Percentiles rank a stretch among this genome's conserved stretches.
Evolutionary conservation across 1,139 yeast genomes (phyloP).

Genomic region (Debaryomycetaceae sp.): DNA sequence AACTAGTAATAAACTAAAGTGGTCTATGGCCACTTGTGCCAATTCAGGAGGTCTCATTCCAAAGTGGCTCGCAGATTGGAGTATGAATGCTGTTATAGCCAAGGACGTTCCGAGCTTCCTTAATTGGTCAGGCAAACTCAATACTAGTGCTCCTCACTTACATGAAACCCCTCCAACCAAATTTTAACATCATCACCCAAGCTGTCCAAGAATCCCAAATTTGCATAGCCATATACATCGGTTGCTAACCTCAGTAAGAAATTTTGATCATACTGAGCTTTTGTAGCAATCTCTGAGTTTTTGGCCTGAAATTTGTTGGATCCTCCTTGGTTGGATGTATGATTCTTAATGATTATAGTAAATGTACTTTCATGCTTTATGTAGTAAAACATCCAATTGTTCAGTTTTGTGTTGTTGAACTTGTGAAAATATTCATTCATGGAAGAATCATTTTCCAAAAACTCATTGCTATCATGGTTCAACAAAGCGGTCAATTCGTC

Average conservation of each 20-base stretch:
- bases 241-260: slow-evolving; percentile 6
- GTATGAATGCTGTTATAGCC: slow-evolving; percentile 56
- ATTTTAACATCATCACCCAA: slow-evolving; percentile 43
- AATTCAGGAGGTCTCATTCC: slow-evolving; percentile 70
- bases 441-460: slow-evolving; percentile 16
- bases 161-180: slow-evolving; percentile 35
- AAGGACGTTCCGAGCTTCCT: slow-evolving; percentile 66
- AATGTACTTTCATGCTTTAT: slow-evolving; percentile 27
- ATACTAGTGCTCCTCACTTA: slow-evolving; percentile 15
- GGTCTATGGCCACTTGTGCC: slow-evolving; percentile 66
- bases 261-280: not conserved
- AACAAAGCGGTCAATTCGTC: slow-evolving; percentile 37
- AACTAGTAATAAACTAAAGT: slow-evolving; percentile 39
- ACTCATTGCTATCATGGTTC: slow-evolving; percentile 21
- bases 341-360: slow-evolving; percentile 36
- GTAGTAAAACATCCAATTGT: slow-evolving; percentile 47
- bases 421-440: slow-evolving; percentile 41
- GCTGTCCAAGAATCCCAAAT: slow-evolving; percentile 40
- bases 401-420: slow-evolving; percentile 34
- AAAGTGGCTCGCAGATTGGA: slow-evolving; percentile 54
- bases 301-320: not conserved
- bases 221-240: slow-evolving; percentile 23
- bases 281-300: not conserved
- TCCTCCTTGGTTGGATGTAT: slow-evolving; percentile 2
- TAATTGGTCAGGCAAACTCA: slow-evolving; percentile 34